phyloP scores from a whole-genome alignment of 805 yeast species.

The Candida pini region DNA sequence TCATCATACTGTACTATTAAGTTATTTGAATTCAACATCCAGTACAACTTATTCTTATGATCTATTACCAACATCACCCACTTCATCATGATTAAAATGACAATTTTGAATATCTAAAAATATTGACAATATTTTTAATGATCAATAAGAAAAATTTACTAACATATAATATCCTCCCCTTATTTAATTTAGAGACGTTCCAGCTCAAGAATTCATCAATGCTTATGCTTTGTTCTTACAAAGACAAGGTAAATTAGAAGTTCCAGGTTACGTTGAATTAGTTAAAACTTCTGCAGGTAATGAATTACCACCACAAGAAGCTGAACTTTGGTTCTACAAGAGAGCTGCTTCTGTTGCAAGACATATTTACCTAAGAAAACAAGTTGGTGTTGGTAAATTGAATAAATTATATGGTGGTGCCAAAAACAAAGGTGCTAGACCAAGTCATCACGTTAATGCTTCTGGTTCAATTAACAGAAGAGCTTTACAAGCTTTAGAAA shows the following conservation, averaged over 20 bases:
- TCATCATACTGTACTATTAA: too few relatives aligned
- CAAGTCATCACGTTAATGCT: slow-evolving; percentile 97
- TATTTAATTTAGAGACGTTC: slow-evolving; percentile 84
- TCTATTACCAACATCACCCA: slow-evolving; percentile 9
- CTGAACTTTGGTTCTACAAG: slow-evolving; percentile 99
- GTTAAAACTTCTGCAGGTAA: slow-evolving; percentile 99
- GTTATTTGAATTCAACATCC: neutral
- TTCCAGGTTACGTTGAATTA: slow-evolving; percentile 99
- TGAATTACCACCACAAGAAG: slow-evolving; percentile 99
- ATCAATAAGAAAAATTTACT: too few relatives aligned
- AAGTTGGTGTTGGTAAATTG: slow-evolving; percentile 98
- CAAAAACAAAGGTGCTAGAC: slow-evolving; percentile 97
- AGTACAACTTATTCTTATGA: neutral
- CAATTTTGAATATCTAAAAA: too few relatives aligned
- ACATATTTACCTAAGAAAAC: slow-evolving; percentile 99
- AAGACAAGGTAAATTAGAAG: slow-evolving; percentile 99
- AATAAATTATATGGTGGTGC: slow-evolving; percentile 99
- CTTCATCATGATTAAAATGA: too few relatives aligned
- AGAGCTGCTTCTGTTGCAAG: slow-evolving; percentile 99
- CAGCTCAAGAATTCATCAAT: slow-evolving; percentile 99
- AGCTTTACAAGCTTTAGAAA: slow-evolving; percentile 96
- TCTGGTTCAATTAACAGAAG: slow-evolving; percentile 99
- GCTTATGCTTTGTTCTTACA: slow-evolving; percentile 99
- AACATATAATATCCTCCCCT: too few relatives aligned
- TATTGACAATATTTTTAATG: too few relatives aligned